Evolutionary conservation across 805 yeast genomes (phyloP).

Genomic region (Nakazawaea anatomiae): DNA sequence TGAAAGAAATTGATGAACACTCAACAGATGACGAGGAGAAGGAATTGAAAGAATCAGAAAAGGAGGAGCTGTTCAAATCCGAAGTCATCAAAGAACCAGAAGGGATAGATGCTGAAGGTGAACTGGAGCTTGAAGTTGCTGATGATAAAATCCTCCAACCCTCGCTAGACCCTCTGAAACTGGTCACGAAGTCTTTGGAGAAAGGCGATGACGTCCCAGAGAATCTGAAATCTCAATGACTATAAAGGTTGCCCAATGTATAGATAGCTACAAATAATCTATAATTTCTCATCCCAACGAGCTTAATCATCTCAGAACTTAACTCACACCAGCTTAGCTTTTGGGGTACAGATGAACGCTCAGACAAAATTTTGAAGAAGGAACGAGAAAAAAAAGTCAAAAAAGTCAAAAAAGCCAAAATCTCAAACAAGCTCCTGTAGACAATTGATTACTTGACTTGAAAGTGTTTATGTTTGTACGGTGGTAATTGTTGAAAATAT

Average conservation of each 20-base stretch:
- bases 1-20: not conserved
- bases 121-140: not conserved
- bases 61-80: too few species aligned
- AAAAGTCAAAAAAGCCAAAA: too few species aligned
- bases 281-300: too few species aligned
- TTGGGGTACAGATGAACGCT: too few species aligned
- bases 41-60: not conserved
- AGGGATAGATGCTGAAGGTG: slow-evolving; percentile 10
- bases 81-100: slow-evolving; percentile 6
- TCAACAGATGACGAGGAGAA: slow-evolving; percentile 7
- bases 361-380: not conserved
- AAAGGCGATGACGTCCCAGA: not conserved
- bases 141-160: not conserved
- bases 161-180: not conserved
- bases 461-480: not conserved
- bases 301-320: too few species aligned
- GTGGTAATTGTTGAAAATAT: not conserved
- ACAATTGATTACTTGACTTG: not conserved
- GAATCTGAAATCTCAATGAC: not conserved
- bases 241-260: not conserved
- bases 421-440: not conserved
- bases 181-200: not conserved
- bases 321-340: too few species aligned
- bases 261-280: too few species aligned
- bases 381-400: too few species aligned